Evolutionary conservation across 352 stramenopile genomes (phyloP), one percentile per base, ranked within the genome.

Genomic region (Globisporangium acanthophoron): DNA sequence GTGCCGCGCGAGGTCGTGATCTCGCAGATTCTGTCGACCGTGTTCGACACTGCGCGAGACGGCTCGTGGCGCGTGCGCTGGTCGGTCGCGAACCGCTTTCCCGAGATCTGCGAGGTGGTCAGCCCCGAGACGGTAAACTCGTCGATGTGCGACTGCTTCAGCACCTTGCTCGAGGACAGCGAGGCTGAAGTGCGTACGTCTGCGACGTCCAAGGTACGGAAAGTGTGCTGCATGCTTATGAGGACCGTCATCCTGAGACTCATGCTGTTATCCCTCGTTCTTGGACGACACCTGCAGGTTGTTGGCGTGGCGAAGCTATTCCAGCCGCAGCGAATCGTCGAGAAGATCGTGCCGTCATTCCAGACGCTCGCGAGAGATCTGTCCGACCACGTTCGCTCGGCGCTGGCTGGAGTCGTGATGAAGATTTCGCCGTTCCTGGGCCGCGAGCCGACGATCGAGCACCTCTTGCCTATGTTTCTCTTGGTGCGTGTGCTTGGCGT

Each of bases 1-100:
- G 78, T 96, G 24, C 62, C 73, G 4, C 58, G 80, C 45, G 77
- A 91, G 27, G 62, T 80, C 11, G 69, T 98, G 40, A 74, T 85
- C 5, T 72, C 87, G 7, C 75, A 94, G 45, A 74, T 99, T 12
- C 64, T 98, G 7, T 89, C 94, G 12, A 81, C 94, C 0, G 86
- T 98, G 45, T 87, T 98, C 29, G 85, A 94, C 35, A 96, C 86
- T 0, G 97, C 96, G 21, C 80, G 89, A 41, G 97, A 99, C 74
- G 92, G 90, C n/a, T 98, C 96, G 31, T 99, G 97, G 97, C 89
- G 97, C 56, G 97, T 99, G 37, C 85, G 97, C 40, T 99, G 96
- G 96, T 99, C 94, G 12, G 94, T 98, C 37, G 97, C 96, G 9
- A 97, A 97, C 49, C 97, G 98, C 51, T 98, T 99, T 60, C 80